A percentile compares a stretch with the other conserved stretches of the same genome.
These are phyloP conservation scores for Cryphonectria radicalis DNA, from an alignment of 2,329 filamentous ascomycete species.

Conservation along the genomic window DNA sequence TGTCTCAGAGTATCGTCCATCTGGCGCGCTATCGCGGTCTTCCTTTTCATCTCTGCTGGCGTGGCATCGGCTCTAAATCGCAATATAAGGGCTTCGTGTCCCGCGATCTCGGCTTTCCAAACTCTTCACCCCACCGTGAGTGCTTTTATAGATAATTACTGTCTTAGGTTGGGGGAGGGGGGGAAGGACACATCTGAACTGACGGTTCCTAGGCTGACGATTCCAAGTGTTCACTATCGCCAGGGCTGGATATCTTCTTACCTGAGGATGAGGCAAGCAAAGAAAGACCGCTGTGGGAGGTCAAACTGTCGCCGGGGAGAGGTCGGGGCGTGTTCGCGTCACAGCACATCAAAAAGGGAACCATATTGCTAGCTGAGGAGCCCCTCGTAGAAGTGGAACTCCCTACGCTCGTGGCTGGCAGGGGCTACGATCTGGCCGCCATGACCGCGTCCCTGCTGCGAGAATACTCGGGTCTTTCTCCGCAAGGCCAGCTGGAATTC, in stretches of 20 bases:
- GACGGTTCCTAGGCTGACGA: no score
- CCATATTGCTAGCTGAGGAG: constrained; percentile 43
- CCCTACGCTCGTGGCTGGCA: constrained; percentile 36
- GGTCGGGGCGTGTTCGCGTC: constrained; percentile 46
- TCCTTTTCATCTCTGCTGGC: background rate
- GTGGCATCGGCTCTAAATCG: background rate
- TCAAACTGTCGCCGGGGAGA: constrained; percentile 41
- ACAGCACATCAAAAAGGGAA: constrained; percentile 39
- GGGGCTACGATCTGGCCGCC: constrained; percentile 38
- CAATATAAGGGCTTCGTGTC: background rate
- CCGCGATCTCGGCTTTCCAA: background rate
- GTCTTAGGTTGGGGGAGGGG: background rate
- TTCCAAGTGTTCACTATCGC: background rate
- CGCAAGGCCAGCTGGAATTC: constrained; percentile 37
- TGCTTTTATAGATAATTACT: background rate
- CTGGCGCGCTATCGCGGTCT: background rate
- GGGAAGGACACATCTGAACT: background rate
- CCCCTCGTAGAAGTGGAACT: constrained; percentile 39
- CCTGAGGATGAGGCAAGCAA: background rate
- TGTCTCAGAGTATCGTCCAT: background rate
- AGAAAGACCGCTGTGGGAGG: constrained; percentile 40
- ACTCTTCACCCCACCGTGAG: background rate
- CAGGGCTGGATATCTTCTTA: background rate
- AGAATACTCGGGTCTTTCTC: constrained; percentile 26
- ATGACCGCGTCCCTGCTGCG: constrained; percentile 39